Conservation (phyloP, 2,329 filamentous ascomycete genomes). For the Stagonosporopsis cucurbitacearum region DNA sequence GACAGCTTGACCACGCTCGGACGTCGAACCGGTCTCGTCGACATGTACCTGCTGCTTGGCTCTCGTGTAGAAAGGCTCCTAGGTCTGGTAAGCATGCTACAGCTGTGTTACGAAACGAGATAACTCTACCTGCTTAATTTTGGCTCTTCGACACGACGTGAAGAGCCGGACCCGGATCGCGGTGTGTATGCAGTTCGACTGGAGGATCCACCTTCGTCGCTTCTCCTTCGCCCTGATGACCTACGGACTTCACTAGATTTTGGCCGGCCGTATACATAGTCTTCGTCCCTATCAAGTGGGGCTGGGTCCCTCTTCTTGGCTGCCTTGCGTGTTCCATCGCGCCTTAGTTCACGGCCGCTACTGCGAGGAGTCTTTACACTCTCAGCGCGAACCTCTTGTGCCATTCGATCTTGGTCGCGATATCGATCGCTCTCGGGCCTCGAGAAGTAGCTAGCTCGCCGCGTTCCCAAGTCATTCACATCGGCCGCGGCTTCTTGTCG, state of each 20-base stretch:
- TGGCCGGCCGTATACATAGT: conserved; percentile 42
- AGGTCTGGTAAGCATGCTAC: conserved; percentile 22
- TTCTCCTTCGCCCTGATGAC: conserved; percentile 37
- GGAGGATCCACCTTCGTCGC: conserved; percentile 45
- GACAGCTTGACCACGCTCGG: conserved; percentile 40
- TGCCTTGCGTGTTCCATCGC: conserved; percentile 37
- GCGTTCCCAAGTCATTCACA: conserved; percentile 49
- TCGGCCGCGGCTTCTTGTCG: conserved; percentile 43
- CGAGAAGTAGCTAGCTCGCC: conserved; percentile 49
- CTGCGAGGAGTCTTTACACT: conserved; percentile 39
- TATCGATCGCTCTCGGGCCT: conserved; percentile 40
- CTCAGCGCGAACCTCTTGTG: conserved; percentile 35
- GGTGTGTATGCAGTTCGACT: conserved; percentile 44
- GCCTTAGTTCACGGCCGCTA: conserved; percentile 36
- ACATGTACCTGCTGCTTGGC: conserved; percentile 34
- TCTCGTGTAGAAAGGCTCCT: conserved; percentile 45
- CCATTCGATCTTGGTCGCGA: conserved; percentile 43
- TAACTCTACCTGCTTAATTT: conserved; percentile 39
- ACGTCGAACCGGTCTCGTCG: conserved; percentile 40
- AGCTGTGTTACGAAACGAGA: not conserved
- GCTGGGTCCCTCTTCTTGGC: conserved; percentile 36
- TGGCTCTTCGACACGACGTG: conserved; percentile 38
- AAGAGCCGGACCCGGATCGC: conserved; percentile 40
- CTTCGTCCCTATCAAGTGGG: conserved; percentile 36
- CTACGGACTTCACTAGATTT: conserved; percentile 36